Evolutionary conservation across 202 grass and related monocot species (phyloP).

Genomic region (Panicum virgatum): DNA sequence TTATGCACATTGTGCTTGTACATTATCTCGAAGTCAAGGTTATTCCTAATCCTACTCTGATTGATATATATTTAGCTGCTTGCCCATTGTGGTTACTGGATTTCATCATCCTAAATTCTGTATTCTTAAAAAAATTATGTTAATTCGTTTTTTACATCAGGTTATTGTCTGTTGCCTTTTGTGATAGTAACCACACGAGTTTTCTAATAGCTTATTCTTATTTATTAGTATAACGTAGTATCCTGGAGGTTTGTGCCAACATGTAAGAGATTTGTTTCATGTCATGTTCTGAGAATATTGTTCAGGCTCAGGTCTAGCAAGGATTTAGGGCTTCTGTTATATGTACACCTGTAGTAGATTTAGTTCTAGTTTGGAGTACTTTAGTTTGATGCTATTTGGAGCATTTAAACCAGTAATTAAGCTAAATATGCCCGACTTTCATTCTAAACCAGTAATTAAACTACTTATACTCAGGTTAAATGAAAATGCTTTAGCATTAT

Average conservation of each 20-base stretch:
- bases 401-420: slow-evolving; percentile 4
- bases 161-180: background rate
- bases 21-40: slow-evolving; percentile 99
- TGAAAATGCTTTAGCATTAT: background rate
- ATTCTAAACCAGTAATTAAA: slow-evolving; percentile 10
- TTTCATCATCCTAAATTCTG: slow-evolving; percentile 11
- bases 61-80: slow-evolving; percentile 17
- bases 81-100: slow-evolving; percentile 21
- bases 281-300: background rate
- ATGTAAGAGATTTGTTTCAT: slow-evolving; percentile 12
- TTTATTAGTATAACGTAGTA: slow-evolving; percentile 2
- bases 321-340: background rate
- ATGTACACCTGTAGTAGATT: background rate
- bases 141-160: background rate
- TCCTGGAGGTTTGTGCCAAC: background rate
- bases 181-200: background rate
- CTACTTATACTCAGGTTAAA: background rate
- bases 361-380: background rate
- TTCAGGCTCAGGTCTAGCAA: background rate
- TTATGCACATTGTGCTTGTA: slow-evolving; percentile 97
- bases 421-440: background rate
- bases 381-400: slow-evolving; percentile 11
- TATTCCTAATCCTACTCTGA: slow-evolving; percentile 25
- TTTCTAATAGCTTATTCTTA: background rate
- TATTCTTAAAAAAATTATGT: background rate